Conservation (phyloP, 495 filamentous ascomycete species). For the Talaromyces stipitatus region DNA sequence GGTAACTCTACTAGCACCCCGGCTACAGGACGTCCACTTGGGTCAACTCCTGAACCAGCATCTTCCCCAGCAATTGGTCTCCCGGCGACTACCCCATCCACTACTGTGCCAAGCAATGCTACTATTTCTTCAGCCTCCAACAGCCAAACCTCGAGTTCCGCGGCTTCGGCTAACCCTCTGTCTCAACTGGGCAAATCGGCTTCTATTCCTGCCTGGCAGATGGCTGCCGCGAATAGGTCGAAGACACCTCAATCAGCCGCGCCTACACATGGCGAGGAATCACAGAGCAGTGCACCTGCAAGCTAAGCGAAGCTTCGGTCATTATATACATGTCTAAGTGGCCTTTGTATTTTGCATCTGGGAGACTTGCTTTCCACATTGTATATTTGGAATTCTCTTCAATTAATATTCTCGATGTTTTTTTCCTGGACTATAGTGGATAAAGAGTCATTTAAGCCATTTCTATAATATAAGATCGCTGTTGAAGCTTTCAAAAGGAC, state of each 20-base stretch:
- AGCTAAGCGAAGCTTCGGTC: background rate
- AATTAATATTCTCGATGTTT: background rate
- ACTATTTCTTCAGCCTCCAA: constrained; percentile 28
- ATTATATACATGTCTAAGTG: background rate
- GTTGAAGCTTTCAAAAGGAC: no score
- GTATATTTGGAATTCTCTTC: background rate
- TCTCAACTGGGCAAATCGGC: constrained; percentile 45
- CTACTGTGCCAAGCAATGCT: constrained; percentile 22
- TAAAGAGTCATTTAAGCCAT: no score
- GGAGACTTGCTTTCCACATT: background rate
- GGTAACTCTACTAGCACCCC: constrained; percentile 23
- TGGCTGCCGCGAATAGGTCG: constrained; percentile 61
- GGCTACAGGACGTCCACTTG: constrained; percentile 24
- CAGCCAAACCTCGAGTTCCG: constrained; percentile 24
- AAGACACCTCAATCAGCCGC: constrained; percentile 28
- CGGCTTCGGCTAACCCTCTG: constrained; percentile 29
- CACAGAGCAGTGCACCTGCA: no score
- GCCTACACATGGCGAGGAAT: background rate
- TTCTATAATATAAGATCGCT: no score
- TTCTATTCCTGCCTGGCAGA: constrained; percentile 88
- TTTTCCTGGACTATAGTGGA: background rate
- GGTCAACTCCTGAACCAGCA: constrained; percentile 14
- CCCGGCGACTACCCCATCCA: constrained; percentile 16
- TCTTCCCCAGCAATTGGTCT: constrained; percentile 20
- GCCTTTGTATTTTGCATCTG: background rate